phyloP scores from a whole-genome alignment of 768 basidiomycete species.

The Lyophyllum semitale region DNA sequence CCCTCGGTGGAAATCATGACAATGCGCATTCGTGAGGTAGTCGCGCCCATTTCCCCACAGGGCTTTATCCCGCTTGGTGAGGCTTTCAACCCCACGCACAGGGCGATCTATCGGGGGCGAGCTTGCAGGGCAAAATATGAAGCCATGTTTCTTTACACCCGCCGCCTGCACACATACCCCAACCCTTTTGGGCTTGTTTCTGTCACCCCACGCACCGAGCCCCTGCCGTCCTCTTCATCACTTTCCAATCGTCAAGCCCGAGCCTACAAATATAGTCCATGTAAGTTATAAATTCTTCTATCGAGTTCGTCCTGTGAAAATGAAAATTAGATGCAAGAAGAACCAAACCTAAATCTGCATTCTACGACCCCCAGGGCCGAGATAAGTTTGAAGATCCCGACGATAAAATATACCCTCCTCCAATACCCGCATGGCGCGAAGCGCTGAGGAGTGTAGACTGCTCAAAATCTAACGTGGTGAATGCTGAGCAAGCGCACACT shows the following conservation, averaged over 20 bases:
- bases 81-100: not conserved
- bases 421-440: conserved; percentile 4
- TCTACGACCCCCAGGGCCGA: not conserved
- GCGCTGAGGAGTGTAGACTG: not conserved
- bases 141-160: not conserved
- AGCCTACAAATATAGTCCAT: not conserved
- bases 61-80: not conserved
- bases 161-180: not conserved
- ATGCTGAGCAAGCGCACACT: not conserved
- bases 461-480: not conserved
- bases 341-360: not conserved
- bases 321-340: no score
- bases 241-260: not conserved
- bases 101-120: not conserved
- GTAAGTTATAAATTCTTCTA: not conserved
- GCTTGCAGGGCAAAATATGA: not conserved
- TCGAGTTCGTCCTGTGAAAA: no score
- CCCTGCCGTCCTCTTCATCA: not conserved
- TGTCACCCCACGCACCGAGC: not conserved
- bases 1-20: not conserved
- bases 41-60: not conserved
- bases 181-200: not conserved
- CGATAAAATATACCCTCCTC: conserved; percentile 1
- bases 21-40: not conserved
- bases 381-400: conserved; percentile 13